Conservation (phyloP, 2,329 filamentous ascomycete species). For the Lecanosticta acicola region DNA sequence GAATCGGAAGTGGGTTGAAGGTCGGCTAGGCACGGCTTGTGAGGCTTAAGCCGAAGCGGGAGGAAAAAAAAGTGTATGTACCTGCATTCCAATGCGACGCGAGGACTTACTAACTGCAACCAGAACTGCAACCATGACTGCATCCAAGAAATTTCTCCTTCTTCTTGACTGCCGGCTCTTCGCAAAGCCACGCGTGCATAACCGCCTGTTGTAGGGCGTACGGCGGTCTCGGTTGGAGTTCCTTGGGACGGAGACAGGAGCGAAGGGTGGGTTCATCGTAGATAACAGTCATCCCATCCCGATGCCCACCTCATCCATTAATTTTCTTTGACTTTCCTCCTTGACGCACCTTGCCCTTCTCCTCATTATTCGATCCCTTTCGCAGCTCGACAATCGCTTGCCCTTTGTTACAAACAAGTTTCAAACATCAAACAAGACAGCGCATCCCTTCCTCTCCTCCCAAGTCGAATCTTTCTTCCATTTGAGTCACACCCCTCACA, state of each 20-base stretch:
- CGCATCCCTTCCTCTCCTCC: background rate
- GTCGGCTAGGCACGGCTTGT: background rate
- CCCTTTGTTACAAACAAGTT: no score
- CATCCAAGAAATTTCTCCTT: no score
- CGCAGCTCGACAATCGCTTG: no score
- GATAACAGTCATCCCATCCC: slow-evolving; percentile 2
- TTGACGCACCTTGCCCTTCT: no score
- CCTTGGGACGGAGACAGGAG: background rate
- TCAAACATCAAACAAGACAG: no score
- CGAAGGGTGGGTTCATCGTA: background rate
- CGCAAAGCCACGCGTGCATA: no score
- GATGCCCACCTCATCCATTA: background rate
- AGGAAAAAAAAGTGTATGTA: background rate
- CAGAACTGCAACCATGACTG: no score
- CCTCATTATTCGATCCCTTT: no score
- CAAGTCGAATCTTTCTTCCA: background rate
- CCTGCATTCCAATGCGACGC: background rate
- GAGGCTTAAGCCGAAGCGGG: background rate
- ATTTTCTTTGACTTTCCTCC: background rate
- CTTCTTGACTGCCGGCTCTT: no score
- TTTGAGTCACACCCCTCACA: background rate
- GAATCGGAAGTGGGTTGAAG: background rate
- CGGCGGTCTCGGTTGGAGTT: slow-evolving; percentile 1
- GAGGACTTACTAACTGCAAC: no score
- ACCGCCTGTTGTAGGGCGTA: no score